Evolutionary conservation across 2,329 filamentous ascomycete species (phyloP).

Genomic region (Colletotrichum liaoningense): DNA sequence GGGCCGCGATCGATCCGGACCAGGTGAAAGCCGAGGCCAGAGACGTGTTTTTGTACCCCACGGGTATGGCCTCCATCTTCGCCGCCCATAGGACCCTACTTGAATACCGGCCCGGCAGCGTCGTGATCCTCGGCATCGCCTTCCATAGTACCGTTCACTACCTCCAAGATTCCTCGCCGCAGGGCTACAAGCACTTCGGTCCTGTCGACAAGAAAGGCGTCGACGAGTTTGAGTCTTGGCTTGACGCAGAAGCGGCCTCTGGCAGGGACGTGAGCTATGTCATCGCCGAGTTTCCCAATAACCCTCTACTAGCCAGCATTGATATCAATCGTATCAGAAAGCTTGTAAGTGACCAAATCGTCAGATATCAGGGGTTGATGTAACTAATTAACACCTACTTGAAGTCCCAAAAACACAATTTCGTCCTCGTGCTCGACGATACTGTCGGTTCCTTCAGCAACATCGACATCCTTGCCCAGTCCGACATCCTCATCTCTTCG

Average conservation of each 20-base stretch:
- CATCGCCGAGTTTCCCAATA: slow-evolving; percentile 58
- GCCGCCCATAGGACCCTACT: slow-evolving; percentile 52
- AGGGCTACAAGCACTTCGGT: slow-evolving; percentile 61
- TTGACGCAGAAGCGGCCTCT: slow-evolving; percentile 51
- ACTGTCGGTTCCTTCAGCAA: slow-evolving; percentile 61
- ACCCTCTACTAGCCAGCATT: slow-evolving; percentile 48
- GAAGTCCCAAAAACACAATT: slow-evolving; percentile 52
- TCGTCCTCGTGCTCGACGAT: slow-evolving; percentile 61
- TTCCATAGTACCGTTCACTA: slow-evolving; percentile 63
- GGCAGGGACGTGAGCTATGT: slow-evolving; percentile 56
- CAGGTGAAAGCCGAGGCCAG: slow-evolving; percentile 41
- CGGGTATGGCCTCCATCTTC: slow-evolving; percentile 66
- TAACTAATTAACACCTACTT: not conserved
- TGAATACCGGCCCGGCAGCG: slow-evolving; percentile 46
- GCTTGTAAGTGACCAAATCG: slow-evolving; percentile 17
- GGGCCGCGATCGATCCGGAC: slow-evolving; percentile 48
- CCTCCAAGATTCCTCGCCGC: slow-evolving; percentile 56
- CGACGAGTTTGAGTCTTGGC: slow-evolving; percentile 56
- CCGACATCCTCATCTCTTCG: slow-evolving; percentile 63
- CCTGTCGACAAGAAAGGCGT: slow-evolving; percentile 54
- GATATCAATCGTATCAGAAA: slow-evolving; percentile 46
- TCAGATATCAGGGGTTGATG: no score
- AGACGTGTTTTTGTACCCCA: slow-evolving; percentile 65
- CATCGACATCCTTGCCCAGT: slow-evolving; percentile 59
- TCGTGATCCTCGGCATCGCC: slow-evolving; percentile 60